Evolutionary conservation across 495 filamentous ascomycete species (phyloP).

Genomic region (Talaromyces liani): DNA sequence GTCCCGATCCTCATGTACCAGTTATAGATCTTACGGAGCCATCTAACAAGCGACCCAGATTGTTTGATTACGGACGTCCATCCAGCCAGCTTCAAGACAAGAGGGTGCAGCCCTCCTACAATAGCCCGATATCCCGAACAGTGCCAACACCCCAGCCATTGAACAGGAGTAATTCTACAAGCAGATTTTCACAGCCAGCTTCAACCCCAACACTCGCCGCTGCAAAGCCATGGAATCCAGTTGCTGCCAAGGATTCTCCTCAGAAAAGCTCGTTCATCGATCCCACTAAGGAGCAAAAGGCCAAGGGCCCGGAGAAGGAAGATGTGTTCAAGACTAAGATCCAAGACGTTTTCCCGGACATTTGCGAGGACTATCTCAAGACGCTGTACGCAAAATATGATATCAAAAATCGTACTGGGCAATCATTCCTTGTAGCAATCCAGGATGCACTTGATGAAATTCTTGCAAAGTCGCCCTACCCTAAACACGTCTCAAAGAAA

Average conservation of each 20-base stretch:
- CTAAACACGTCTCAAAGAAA: slow-evolving; percentile 38
- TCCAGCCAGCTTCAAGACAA: not conserved
- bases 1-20: not conserved
- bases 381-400: slow-evolving; percentile 22
- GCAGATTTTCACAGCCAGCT: not conserved
- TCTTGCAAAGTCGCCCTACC: slow-evolving; percentile 33
- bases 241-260: not conserved
- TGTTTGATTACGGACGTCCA: not conserved
- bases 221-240: not conserved
- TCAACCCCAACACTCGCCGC: not conserved
- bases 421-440: slow-evolving; percentile 13
- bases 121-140: not conserved
- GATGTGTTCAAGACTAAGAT: slow-evolving; percentile 33
- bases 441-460: slow-evolving; percentile 35
- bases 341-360: slow-evolving; percentile 42
- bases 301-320: slow-evolving; percentile 4
- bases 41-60: not conserved
- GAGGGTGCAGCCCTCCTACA: not conserved
- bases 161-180: not conserved
- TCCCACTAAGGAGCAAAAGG: not conserved
- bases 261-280: not conserved
- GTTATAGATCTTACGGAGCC: not conserved
- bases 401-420: not conserved
- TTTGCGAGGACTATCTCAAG: slow-evolving; percentile 34
- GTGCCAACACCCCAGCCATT: not conserved